A percentile compares a stretch with the other conserved stretches of the same genome.
Conservation (phyloP, 805 yeast species). For the Lipomyces oligophaga region DNA sequence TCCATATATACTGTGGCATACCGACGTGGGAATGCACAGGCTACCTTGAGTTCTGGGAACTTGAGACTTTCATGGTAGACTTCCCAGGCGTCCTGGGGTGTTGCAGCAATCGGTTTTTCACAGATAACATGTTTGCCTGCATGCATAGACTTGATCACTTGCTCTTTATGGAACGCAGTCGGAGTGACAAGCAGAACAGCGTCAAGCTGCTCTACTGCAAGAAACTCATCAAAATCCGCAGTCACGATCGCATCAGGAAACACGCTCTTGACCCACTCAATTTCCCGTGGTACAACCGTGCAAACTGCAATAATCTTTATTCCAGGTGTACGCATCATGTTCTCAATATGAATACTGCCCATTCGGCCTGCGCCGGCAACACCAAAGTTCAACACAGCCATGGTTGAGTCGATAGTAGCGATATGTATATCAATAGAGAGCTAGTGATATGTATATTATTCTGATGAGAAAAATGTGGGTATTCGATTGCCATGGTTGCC, state of each 20-base stretch:
- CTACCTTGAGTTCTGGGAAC: conserved; percentile 24
- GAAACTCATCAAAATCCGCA: conserved; percentile 18
- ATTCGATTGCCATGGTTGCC: no score
- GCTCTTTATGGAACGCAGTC: conserved; percentile 21
- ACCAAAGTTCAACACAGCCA: no score
- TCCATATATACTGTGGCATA: conserved; percentile 23
- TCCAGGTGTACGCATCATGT: conserved; percentile 10
- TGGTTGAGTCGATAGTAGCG: no score
- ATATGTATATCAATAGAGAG: no score
- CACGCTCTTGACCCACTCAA: conserved; percentile 14
- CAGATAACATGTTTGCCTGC: conserved; percentile 26
- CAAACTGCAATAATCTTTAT: conserved; percentile 18
- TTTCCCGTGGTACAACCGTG: conserved; percentile 15
- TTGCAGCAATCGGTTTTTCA: conserved; percentile 26
- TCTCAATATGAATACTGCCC: conserved; percentile 22
- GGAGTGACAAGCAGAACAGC: conserved; percentile 27
- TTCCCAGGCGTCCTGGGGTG: conserved; percentile 26
- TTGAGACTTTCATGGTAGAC: conserved; percentile 15
- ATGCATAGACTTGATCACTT: conserved; percentile 21
- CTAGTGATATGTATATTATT: no score
- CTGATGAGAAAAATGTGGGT: no score
- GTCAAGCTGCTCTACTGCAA: conserved; percentile 17
- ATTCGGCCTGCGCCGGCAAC: conserved; percentile 28
- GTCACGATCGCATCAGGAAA: conserved; percentile 7
- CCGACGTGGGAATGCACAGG: conserved; percentile 30